phyloP scores from a whole-genome alignment of 2,329 filamentous ascomycete genomes.

The Gaeumannomyces tritici region DNA sequence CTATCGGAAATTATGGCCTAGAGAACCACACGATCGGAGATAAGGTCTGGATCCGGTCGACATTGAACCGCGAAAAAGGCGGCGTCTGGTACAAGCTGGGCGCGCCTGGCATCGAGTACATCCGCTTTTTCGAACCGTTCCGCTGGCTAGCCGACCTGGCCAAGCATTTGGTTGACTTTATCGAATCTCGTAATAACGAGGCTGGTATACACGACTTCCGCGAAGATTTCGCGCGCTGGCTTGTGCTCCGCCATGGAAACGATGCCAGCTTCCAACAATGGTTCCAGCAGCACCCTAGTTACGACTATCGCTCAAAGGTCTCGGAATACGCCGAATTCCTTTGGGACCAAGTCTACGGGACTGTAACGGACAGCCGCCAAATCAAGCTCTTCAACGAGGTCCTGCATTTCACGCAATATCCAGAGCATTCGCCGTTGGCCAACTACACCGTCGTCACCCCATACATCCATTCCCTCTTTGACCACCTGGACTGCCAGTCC shows the following conservation, averaged over 20 bases:
- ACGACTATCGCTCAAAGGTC: conserved; percentile 56
- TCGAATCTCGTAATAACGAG: conserved; percentile 23
- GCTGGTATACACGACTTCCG: conserved; percentile 46
- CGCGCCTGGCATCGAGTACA: conserved; percentile 49
- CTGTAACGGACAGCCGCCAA: conserved; percentile 21
- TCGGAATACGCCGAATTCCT: conserved; percentile 53
- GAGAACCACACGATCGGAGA: conserved; percentile 34
- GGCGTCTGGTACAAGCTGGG: conserved; percentile 55
- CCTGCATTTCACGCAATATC: conserved; percentile 24
- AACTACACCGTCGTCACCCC: conserved; percentile 57
- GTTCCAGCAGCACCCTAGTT: conserved; percentile 33
- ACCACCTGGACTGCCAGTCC: conserved; percentile 48
- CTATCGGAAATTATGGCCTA: conserved; percentile 57
- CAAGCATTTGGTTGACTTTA: conserved; percentile 64
- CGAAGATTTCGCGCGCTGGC: conserved; percentile 46
- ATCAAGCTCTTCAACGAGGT: conserved; percentile 46
- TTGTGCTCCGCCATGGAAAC: conserved; percentile 31
- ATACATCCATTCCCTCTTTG: conserved; percentile 56
- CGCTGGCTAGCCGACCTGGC: conserved; percentile 61
- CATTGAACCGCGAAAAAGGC: conserved; percentile 22
- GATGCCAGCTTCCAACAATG: conserved; percentile 40
- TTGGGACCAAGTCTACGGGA: conserved; percentile 50
- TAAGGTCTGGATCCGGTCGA: conserved; percentile 56
- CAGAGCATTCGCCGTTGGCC: conserved; percentile 2
- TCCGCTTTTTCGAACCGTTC: conserved; percentile 51